phyloP scores from a whole-genome alignment of 768 basidiomycete genomes.

The Candolleomyces efflorescens region DNA sequence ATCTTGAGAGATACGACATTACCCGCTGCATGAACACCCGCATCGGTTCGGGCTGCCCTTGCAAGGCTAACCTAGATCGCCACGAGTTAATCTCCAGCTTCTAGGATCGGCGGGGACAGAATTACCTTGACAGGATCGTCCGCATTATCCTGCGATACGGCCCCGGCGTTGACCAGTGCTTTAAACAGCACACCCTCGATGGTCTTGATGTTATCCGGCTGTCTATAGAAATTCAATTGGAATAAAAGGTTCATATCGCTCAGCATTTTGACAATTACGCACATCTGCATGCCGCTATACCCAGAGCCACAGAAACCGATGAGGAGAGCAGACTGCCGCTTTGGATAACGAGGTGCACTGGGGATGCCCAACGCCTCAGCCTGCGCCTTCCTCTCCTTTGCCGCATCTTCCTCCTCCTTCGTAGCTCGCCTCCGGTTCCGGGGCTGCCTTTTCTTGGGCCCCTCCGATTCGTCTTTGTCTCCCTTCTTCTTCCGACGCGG shows the following conservation, averaged over 20 bases:
- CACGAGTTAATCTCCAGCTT: not conserved
- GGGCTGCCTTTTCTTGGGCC: constrained; percentile 30
- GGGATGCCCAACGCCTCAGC: constrained; percentile 23
- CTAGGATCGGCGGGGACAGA: not conserved
- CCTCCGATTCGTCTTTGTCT: constrained; percentile 26
- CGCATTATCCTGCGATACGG: constrained; percentile 93
- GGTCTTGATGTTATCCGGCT: constrained; percentile 64
- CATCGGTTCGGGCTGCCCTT: constrained; percentile 92
- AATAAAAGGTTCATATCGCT: not conserved
- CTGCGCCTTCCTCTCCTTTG: constrained; percentile 14
- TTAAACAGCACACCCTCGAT: constrained; percentile 90
- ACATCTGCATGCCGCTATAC: constrained; percentile 97
- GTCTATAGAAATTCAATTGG: constrained; percentile 36
- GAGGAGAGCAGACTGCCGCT: constrained; percentile 78
- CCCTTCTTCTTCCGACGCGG: constrained; percentile 18
- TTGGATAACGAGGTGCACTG: constrained; percentile 65
- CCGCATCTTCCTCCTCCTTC: constrained; percentile 25
- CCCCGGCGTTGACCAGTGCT: constrained; percentile 84
- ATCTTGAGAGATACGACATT: constrained; percentile 92
- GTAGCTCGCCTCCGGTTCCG: constrained; percentile 43
- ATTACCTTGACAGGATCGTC: constrained; percentile 82
- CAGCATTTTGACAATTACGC: constrained; percentile 23
- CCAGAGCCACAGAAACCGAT: constrained; percentile 92
- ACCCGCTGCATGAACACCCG: constrained; percentile 95
- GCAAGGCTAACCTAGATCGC: constrained; percentile 65